Percentiles rank a stretch among this genome's conserved stretches.
Evolutionary conservation across 306 rosid species (phyloP).

Genomic region (Quercus mongolica): DNA sequence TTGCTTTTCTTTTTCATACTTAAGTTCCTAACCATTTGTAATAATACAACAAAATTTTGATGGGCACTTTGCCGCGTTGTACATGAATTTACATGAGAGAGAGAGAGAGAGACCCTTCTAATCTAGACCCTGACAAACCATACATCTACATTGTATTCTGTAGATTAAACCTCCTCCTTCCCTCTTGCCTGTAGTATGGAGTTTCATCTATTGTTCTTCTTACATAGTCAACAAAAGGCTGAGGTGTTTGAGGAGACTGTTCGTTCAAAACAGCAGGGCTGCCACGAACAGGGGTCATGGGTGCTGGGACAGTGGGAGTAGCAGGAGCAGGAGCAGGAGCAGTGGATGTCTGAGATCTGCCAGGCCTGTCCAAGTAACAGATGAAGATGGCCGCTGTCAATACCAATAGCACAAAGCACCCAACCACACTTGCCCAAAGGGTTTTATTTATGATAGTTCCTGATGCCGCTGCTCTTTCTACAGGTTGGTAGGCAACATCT

Average conservation of each 20-base stretch:
- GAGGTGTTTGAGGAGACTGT: constrained; percentile 83
- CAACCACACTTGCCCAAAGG: constrained; percentile 44
- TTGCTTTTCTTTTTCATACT: background rate
- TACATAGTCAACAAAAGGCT: constrained; percentile 89
- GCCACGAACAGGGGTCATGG: constrained; percentile 56
- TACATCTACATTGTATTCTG: constrained; percentile 70
- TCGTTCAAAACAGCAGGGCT: constrained; percentile 39
- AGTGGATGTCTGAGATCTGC: constrained; percentile 40
- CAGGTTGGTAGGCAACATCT: constrained; percentile 49
- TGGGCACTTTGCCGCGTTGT: background rate
- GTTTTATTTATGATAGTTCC: constrained; percentile 15
- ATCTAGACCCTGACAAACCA: background rate
- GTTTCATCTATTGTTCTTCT: constrained; percentile 94
- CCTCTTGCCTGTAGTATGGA: constrained; percentile 76
- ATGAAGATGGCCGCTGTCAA: constrained; percentile 29
- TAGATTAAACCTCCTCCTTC: constrained; percentile 69
- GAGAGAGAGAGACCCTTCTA: background rate
- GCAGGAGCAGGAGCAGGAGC: constrained; percentile 20
- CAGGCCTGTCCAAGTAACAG: constrained; percentile 42
- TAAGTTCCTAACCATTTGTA: background rate
- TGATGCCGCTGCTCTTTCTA: constrained; percentile 30
- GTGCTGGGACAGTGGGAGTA: constrained; percentile 40
- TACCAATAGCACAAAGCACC: constrained; percentile 36
- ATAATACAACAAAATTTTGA: background rate
- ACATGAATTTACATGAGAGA: background rate